Evolutionary conservation across 2,329 filamentous ascomycete genomes (phyloP), one percentile per base, ranked within the genome.

Genomic region (Sclerotinia subarctica): DNA sequence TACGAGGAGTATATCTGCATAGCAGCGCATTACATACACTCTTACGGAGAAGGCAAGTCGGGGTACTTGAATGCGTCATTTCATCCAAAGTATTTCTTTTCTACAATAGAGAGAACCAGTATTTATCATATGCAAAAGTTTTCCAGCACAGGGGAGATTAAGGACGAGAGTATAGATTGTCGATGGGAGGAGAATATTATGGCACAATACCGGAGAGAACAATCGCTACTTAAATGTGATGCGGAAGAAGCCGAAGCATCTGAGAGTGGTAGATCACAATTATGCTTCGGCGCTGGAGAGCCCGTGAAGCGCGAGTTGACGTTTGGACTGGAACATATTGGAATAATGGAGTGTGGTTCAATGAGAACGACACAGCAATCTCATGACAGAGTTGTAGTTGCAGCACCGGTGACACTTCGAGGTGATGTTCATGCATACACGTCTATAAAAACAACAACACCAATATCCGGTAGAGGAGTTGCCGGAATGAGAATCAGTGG

Each of bases 1-100:
- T 35, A 26, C 17, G 46, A 63, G 29, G 46, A 63, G 21, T 63
- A 38, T 26, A 51, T 51, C 24, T 63, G 59, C 29, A 38, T 63
- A 35, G 32, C 59, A 19, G 59, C 46, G 35, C 32, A 63, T 51
- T 63, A 38, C 29, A 51, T 63, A 63, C 46, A 63, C 17, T 51
- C 46, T 38, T 51, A 63, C n/a, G 21, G 15, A 21, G 21, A 24
- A 35, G 3, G 5, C 2, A 24, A 7, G 29, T 49, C 46, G 15
- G 46, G 58, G 7, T 38, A 51, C 21, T 35, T 63, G 46, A 38
- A 51, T 51, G 11, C 15, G 2, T 29, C 32, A 42, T 51, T 38
- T 6, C 59, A 63, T 51, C 59, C 46, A 38, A 63, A 38, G 15
- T 26, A 26, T 42, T 63, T 51, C 32, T 63, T 51, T 19, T 24